Percentiles rank a stretch among this genome's conserved stretches.
These are phyloP conservation scores for Sequoiadendron giganteum DNA, from an alignment of 75 land plant genomes.

Conservation along the genomic window DNA sequence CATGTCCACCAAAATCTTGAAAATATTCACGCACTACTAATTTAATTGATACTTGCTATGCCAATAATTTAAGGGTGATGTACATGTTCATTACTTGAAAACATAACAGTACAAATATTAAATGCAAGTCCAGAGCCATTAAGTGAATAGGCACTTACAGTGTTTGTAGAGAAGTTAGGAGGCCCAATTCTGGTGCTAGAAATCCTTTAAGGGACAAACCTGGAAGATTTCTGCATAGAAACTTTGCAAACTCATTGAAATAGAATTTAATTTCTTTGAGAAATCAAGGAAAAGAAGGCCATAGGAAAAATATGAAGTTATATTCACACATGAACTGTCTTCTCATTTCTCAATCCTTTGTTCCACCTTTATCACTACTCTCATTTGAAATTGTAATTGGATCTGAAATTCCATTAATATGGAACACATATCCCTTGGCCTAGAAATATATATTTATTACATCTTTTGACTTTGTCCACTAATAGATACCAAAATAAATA, in stretches of 20 bases:
- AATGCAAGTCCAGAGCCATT: not conserved
- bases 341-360: not conserved
- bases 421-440: not conserved
- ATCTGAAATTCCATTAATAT: not conserved
- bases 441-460: not conserved
- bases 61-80: not conserved
- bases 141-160: slow-evolving; percentile 28
- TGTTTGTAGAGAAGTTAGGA: slow-evolving; percentile 29
- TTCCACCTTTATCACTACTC: not conserved
- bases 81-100: not conserved
- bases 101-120: not conserved
- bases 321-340: not conserved
- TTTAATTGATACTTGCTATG: not conserved
- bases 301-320: not conserved
- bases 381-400: not conserved
- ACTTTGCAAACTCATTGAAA: not conserved
- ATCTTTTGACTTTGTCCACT: not conserved
- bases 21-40: not conserved
- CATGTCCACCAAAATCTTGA: slow-evolving; percentile 6
- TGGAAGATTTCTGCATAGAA: slow-evolving; percentile 44
- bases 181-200: slow-evolving; percentile 40
- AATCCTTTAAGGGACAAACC: slow-evolving; percentile 51
- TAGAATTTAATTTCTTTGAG: not conserved
- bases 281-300: not conserved
- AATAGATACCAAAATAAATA: not conserved